phyloP scores from a whole-genome alignment of 805 yeast species.

The Yamadazyma sp. region DNA sequence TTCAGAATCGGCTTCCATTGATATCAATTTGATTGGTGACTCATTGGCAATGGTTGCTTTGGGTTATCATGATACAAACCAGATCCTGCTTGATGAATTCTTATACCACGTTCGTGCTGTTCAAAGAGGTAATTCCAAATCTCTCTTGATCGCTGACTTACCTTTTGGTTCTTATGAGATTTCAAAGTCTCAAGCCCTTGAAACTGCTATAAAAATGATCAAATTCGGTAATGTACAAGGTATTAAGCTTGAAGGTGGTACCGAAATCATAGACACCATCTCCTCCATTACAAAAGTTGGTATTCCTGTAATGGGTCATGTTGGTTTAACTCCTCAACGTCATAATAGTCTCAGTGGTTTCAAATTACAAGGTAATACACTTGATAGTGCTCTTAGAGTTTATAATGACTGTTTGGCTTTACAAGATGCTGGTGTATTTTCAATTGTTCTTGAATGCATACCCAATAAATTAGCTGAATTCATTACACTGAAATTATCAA shows the following conservation, averaged over 20 bases:
- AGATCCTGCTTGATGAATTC: slow-evolving; percentile 76
- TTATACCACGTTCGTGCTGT: slow-evolving; percentile 75
- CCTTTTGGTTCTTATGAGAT: slow-evolving; percentile 86
- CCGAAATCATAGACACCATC: slow-evolving; percentile 51
- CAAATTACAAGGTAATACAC: slow-evolving; percentile 74
- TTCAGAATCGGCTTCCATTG: slow-evolving; percentile 65
- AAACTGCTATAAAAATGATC: slow-evolving; percentile 53
- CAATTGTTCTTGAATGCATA: slow-evolving; percentile 78
- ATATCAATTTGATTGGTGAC: slow-evolving; percentile 81
- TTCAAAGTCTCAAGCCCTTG: slow-evolving; percentile 59
- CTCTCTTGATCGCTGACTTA: slow-evolving; percentile 77
- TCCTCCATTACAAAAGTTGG: slow-evolving; percentile 61
- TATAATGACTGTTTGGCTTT: slow-evolving; percentile 65
- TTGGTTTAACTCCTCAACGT: slow-evolving; percentile 90
- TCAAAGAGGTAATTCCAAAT: slow-evolving; percentile 59
- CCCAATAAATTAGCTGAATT: slow-evolving; percentile 68
- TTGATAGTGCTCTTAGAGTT: slow-evolving; percentile 51
- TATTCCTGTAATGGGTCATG: slow-evolving; percentile 87
- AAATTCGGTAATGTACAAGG: slow-evolving; percentile 60
- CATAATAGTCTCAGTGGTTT: slow-evolving; percentile 80
- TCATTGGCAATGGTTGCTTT: slow-evolving; percentile 89
- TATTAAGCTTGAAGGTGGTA: slow-evolving; percentile 85
- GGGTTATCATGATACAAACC: slow-evolving; percentile 76
- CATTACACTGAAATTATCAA: slow-evolving; percentile 54
- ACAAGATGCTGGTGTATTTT: slow-evolving; percentile 73